These are phyloP conservation scores for Sporisorium graminicola DNA, from an alignment of 1,284 basidiomycete species.

Conservation along the genomic window DNA sequence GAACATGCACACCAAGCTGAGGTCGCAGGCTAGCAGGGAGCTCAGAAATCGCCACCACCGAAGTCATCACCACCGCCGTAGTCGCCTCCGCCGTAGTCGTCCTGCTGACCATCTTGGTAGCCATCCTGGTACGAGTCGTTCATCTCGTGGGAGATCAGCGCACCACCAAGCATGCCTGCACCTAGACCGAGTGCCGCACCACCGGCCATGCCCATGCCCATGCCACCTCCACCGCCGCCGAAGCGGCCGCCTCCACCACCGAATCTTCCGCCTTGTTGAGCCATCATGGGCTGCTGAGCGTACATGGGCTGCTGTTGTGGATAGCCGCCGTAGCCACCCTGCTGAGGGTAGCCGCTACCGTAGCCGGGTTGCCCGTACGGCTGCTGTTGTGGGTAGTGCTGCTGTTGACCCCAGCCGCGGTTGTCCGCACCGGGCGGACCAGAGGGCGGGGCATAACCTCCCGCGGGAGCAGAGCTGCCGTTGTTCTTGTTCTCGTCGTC, in stretches of 20 bases:
- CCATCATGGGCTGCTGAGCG: constrained; percentile 46
- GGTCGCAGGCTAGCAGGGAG: neutral
- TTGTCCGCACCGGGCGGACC: constrained; percentile 50
- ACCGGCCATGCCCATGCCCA: constrained; percentile 58
- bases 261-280: constrained; percentile 22
- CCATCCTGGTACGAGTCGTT: constrained; percentile 64
- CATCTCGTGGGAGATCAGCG: constrained; percentile 53
- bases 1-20: neutral
- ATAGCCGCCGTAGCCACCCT: constrained; percentile 34
- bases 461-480: neutral
- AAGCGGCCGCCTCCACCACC: constrained; percentile 28
- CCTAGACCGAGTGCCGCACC: constrained; percentile 58
- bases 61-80: constrained; percentile 48
- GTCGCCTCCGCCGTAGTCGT: constrained; percentile 47
- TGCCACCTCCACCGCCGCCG: constrained; percentile 46
- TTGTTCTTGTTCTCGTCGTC: constrained; percentile 45
- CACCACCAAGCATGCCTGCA: constrained; percentile 62
- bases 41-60: constrained; percentile 39
- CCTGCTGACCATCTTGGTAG: constrained; percentile 58
- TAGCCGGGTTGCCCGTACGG: constrained; percentile 18
- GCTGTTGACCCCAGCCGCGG: constrained; percentile 39
- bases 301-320: constrained; percentile 50
- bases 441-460: constrained; percentile 49
- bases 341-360: constrained; percentile 23
- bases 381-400: constrained; percentile 17